These are phyloP conservation scores for Podospora sp. DNA, from an alignment of 495 filamentous ascomycete genomes.

Conservation along the genomic window DNA sequence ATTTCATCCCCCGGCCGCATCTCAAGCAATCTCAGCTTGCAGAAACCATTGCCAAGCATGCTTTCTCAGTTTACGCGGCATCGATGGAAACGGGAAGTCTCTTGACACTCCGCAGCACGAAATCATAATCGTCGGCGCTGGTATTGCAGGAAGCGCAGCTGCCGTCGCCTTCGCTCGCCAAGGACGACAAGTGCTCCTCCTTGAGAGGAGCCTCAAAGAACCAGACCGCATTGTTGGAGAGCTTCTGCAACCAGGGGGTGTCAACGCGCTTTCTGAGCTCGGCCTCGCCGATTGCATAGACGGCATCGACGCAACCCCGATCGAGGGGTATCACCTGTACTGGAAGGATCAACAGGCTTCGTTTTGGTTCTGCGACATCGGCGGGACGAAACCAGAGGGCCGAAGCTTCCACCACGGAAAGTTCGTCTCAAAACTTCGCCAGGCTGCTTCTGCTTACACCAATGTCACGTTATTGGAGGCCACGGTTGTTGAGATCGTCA, in stretches of 20 bases:
- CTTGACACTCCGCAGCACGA: constrained; percentile 41
- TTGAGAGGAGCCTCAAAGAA: constrained; percentile 75
- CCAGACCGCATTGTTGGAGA: constrained; percentile 90
- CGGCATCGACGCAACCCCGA: constrained; percentile 72
- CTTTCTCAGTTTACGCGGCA: not conserved
- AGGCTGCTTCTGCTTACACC: not conserved
- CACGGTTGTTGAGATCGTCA: constrained; percentile 19
- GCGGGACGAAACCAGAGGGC: constrained; percentile 46
- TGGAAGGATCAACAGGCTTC: constrained; percentile 69
- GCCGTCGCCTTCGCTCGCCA: constrained; percentile 69
- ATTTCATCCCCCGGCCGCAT: not conserved
- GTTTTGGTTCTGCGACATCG: constrained; percentile 56
- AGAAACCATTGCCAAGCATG: not conserved
- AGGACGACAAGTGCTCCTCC: constrained; percentile 73
- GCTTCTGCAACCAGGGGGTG: constrained; percentile 80
- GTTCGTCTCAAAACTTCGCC: constrained; percentile 57
- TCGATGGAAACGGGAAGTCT: not conserved
- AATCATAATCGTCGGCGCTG: constrained; percentile 76
- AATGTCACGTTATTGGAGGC: constrained; percentile 16
- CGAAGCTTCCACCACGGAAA: constrained; percentile 66
- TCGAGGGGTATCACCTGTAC: constrained; percentile 74
- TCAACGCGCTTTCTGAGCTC: constrained; percentile 68
- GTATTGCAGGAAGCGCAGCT: constrained; percentile 72
- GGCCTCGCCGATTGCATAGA: constrained; percentile 74
- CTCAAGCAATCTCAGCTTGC: not conserved